Percentiles rank a stretch among this genome's conserved stretches.
These are phyloP conservation scores for Collariella sp. DNA, from an alignment of 495 filamentous ascomycete species.

Conservation along the genomic window DNA sequence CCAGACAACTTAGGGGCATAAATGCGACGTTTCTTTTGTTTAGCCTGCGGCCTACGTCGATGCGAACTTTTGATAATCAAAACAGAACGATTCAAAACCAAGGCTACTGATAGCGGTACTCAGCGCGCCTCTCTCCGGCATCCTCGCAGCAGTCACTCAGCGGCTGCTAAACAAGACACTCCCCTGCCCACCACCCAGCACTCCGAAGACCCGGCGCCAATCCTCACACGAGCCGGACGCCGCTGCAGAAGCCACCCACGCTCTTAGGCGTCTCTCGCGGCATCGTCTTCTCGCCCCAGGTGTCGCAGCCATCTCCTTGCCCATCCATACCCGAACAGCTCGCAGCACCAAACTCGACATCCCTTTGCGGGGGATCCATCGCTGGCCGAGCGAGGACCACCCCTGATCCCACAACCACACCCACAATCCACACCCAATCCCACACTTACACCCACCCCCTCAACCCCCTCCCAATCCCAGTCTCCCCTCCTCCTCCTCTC, in stretches of 20 bases:
- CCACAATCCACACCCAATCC: neutral
- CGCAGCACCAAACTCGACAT: conserved; percentile 1
- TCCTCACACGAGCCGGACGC: neutral
- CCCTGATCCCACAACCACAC: neutral
- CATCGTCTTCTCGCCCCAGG: neutral
- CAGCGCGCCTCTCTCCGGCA: neutral
- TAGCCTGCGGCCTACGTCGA: neutral
- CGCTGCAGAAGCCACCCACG: neutral
- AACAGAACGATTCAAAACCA: conserved; percentile 7
- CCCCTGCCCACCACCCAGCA: neutral
- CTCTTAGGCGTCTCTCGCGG: neutral
- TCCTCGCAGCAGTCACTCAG: neutral
- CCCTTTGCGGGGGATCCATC: neutral
- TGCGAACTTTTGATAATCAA: neutral
- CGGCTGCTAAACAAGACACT: neutral
- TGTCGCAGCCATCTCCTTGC: neutral
- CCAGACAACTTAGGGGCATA: conserved; percentile 20
- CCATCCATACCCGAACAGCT: neutral
- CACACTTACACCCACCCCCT: neutral
- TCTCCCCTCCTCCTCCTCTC: neutral
- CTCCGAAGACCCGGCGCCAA: neutral
- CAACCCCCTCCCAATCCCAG: neutral
- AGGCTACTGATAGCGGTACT: neutral
- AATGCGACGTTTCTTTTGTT: conserved; percentile 13
- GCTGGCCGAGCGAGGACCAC: neutral